These are phyloP conservation scores for Metrosideros polymorpha DNA, from an alignment of 441 rosid species.

Conservation along the genomic window DNA sequence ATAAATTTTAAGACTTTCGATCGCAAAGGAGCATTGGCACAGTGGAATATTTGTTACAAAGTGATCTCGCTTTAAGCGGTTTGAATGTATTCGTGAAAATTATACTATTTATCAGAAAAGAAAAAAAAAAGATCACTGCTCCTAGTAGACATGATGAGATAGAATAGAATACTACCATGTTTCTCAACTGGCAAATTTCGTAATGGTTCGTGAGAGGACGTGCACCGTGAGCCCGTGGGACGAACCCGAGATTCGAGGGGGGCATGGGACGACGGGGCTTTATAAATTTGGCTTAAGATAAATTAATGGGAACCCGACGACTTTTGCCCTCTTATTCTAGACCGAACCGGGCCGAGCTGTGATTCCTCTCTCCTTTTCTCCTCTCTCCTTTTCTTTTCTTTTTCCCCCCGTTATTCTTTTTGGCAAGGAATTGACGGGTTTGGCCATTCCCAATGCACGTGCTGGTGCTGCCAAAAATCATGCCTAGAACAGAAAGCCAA, in stretches of 20 bases:
- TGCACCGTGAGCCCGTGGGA: rapidly evolving
- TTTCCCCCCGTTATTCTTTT: background rate
- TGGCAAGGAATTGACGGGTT: too few relatives aligned
- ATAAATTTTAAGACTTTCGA: too few relatives aligned
- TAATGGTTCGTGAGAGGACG: background rate
- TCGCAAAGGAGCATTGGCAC: too few relatives aligned
- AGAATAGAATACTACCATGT: background rate
- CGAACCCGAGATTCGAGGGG: background rate
- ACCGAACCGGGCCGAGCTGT: background rate
- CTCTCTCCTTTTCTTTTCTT: too few relatives aligned
- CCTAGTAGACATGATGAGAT: background rate
- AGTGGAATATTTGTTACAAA: background rate
- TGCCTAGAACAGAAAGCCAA: too few relatives aligned
- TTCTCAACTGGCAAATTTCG: background rate
- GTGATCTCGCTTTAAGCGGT: rapidly evolving
- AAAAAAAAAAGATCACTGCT: rapidly evolving
- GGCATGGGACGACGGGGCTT: background rate
- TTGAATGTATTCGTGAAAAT: rapidly evolving
- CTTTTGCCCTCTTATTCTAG: background rate
- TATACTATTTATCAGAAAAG: too few relatives aligned
- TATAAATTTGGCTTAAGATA: background rate
- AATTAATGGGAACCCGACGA: background rate
- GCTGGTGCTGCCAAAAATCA: too few relatives aligned
- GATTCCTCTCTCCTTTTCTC: background rate
- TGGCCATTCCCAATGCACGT: too few relatives aligned